Conservation (phyloP, 768 basidiomycete species). For the Tylopilus sp. region DNA sequence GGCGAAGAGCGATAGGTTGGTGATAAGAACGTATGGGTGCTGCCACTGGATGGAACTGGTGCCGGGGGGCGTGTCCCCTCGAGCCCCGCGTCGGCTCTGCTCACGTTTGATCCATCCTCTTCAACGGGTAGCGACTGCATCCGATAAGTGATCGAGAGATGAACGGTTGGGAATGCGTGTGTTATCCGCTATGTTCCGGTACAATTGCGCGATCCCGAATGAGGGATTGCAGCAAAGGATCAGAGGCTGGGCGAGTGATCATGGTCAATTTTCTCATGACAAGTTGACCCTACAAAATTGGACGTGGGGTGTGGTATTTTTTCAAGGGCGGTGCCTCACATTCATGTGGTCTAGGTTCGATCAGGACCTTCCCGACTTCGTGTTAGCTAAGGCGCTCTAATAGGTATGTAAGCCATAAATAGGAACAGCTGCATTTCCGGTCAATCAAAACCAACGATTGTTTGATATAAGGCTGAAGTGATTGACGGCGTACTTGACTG, state of each 20-base stretch:
- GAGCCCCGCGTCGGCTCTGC: too few species aligned
- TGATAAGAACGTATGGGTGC: conserved; percentile 18
- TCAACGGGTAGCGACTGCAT: conserved; percentile 19
- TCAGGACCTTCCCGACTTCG: too few species aligned
- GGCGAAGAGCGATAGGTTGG: conserved; percentile 28
- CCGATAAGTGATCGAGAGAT: not conserved
- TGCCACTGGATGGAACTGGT: too few species aligned
- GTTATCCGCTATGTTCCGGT: conserved; percentile 21
- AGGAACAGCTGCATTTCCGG: too few species aligned
- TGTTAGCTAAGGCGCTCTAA: too few species aligned
- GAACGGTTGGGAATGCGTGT: not conserved
- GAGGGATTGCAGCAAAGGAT: not conserved
- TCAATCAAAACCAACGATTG: too few species aligned
- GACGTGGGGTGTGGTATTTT: conserved; percentile 27
- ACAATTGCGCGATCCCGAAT: conserved; percentile 21
- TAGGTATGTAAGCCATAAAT: too few species aligned
- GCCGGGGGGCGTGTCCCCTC: too few species aligned
- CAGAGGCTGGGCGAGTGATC: conserved; percentile 4
- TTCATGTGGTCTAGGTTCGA: not conserved
- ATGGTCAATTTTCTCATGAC: conserved; percentile 1
- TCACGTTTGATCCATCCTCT: not conserved
- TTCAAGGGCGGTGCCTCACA: too few species aligned
- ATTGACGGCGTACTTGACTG: too few species aligned
- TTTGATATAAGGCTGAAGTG: too few species aligned
- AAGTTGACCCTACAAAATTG: conserved; percentile 4